Evolutionary conservation across 2,329 filamentous ascomycete species (phyloP).

Genomic region (Neoascochyta sp.): DNA sequence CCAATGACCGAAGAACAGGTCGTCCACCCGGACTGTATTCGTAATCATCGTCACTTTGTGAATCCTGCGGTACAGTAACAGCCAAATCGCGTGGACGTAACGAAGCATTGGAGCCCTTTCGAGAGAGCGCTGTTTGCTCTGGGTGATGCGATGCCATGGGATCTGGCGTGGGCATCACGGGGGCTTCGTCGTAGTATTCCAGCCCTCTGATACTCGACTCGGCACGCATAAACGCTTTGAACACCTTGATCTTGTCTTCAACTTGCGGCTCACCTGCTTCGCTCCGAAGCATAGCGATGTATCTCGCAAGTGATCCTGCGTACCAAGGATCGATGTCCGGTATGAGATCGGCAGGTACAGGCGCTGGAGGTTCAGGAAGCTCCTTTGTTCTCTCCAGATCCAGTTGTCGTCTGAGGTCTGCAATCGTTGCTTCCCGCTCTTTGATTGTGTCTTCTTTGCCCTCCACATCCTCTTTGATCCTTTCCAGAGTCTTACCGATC

Average conservation of each 20-base stretch:
- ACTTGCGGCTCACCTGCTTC: constrained; percentile 47
- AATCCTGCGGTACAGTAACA: constrained; percentile 8
- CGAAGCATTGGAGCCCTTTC: constrained; percentile 8
- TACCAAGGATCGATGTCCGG: constrained; percentile 57
- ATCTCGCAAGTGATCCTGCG: constrained; percentile 53
- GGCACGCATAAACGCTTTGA: constrained; percentile 46
- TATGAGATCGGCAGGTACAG: constrained; percentile 38
- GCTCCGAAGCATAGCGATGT: constrained; percentile 52
- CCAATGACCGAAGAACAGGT: too few species aligned
- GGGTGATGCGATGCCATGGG: constrained; percentile 3
- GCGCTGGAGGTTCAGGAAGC: constrained; percentile 16
- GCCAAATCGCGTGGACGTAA: constrained; percentile 14
- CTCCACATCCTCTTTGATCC: constrained; percentile 33
- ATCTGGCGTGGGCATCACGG: constrained; percentile 7
- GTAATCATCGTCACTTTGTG: constrained; percentile 16
- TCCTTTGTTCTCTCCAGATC: constrained; percentile 27
- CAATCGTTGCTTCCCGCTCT: constrained; percentile 24
- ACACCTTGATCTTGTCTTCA: constrained; percentile 52
- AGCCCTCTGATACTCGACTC: constrained; percentile 41
- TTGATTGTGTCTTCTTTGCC: constrained; percentile 33
- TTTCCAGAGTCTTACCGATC: constrained; percentile 27
- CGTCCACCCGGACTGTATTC: constrained; percentile 54
- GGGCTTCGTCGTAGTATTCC: constrained; percentile 38
- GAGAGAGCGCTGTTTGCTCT: constrained; percentile 2
- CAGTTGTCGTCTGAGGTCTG: constrained; percentile 18